Conservation (phyloP, 2,329 filamentous ascomycete species). For the Microdochium trichocladiopsis region DNA sequence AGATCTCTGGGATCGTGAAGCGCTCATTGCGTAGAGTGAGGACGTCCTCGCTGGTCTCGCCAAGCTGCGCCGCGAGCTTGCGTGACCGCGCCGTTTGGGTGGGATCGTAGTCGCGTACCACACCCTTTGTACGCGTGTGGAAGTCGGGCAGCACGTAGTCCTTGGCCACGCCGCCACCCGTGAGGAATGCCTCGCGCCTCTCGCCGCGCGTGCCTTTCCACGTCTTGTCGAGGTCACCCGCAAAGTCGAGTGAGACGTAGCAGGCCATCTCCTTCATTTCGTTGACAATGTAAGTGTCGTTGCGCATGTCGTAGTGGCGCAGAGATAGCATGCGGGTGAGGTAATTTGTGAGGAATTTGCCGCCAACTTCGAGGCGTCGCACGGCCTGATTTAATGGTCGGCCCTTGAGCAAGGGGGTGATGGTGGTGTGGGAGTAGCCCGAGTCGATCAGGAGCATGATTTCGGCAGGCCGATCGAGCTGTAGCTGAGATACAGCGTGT, state of each 20-base stretch:
- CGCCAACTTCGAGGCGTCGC: conserved; percentile 81
- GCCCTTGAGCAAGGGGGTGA: conserved; percentile 79
- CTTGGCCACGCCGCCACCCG: conserved; percentile 60
- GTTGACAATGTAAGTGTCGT: conserved; percentile 89
- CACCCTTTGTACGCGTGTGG: conserved; percentile 52
- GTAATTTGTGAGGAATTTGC: conserved; percentile 89
- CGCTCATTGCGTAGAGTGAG: conserved; percentile 86
- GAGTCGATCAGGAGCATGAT: conserved; percentile 84
- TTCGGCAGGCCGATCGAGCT: conserved; percentile 56
- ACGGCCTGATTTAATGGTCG: conserved; percentile 74
- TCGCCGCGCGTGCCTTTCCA: conserved; percentile 72
- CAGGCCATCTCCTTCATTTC: conserved; percentile 91
- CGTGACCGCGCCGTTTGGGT: conserved; percentile 45
- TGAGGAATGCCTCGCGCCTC: conserved; percentile 39
- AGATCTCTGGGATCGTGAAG: conserved; percentile 80
- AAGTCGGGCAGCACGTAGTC: conserved; percentile 91
- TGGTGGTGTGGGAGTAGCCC: conserved; percentile 86
- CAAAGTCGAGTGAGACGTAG: conserved; percentile 75
- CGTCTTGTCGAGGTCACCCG: conserved; percentile 67
- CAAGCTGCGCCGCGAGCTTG: conserved; percentile 29
- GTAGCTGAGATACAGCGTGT: too few species aligned
- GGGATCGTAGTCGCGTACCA: conserved; percentile 72
- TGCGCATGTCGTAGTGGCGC: conserved; percentile 91
- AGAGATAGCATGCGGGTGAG: conserved; percentile 84
- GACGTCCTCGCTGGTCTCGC: conserved; percentile 62